Conservation (phyloP, 441 rosid genomes). For the Pelargonium australe region DNA sequence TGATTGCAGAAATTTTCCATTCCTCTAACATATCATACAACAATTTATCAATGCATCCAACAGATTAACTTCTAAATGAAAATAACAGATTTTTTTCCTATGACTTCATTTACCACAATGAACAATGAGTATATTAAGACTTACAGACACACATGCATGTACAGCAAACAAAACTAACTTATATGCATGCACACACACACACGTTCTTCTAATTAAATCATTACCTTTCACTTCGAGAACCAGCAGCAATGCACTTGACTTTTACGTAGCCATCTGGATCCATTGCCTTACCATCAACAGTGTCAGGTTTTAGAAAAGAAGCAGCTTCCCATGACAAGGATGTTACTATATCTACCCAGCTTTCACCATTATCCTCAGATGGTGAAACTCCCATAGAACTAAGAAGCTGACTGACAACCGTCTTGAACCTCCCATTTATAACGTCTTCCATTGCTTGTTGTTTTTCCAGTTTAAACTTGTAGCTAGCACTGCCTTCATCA, state of each 20-base stretch:
- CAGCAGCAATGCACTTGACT: conserved; percentile 92
- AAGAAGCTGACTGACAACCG: conserved; percentile 53
- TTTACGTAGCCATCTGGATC: conserved; percentile 63
- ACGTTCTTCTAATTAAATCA: not conserved
- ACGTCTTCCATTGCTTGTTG: conserved; percentile 55
- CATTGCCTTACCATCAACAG: conserved; percentile 50
- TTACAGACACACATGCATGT: not conserved
- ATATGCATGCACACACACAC: not conserved
- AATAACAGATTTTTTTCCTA: too few relatives aligned
- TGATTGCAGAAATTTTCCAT: not conserved
- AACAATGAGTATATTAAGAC: not conserved
- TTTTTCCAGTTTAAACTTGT: conserved; percentile 48
- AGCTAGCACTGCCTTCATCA: conserved; percentile 36
- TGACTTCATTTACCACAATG: not conserved
- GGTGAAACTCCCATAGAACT: conserved; percentile 39
- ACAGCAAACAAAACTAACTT: not conserved
- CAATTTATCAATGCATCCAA: too few relatives aligned
- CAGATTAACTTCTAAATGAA: not conserved
- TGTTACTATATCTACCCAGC: conserved; percentile 69
- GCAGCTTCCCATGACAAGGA: conserved; percentile 91
- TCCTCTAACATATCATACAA: too few relatives aligned
- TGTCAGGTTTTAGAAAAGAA: conserved; percentile 58
- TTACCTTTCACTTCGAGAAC: conserved; percentile 67
- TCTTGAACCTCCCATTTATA: conserved; percentile 61
- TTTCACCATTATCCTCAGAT: conserved; percentile 34